Percentiles rank a stretch among this genome's conserved stretches.
phyloP scores from a whole-genome alignment of 441 rosid genomes.

The Corymbia calophylla region DNA sequence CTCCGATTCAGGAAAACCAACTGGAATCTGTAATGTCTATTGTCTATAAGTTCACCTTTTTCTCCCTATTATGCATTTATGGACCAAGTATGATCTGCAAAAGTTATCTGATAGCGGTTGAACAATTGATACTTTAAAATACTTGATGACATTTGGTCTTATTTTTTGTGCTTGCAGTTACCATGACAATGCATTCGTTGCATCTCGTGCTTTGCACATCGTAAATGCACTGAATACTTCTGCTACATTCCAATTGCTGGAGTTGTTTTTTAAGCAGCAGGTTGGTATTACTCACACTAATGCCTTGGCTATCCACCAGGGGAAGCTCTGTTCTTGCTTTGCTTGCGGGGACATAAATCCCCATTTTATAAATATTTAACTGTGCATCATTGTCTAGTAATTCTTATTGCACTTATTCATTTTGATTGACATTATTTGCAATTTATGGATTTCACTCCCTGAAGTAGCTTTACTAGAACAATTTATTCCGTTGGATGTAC shows the following conservation, averaged over 20 bases:
- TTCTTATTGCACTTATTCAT: not conserved
- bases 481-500: not conserved
- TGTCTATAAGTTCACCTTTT: not conserved
- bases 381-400: not conserved
- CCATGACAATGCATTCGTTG: slow-evolving; percentile 73
- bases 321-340: not conserved
- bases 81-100: not conserved
- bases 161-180: slow-evolving; percentile 36
- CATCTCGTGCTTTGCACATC: slow-evolving; percentile 75
- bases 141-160: not conserved
- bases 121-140: not conserved
- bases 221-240: slow-evolving; percentile 38
- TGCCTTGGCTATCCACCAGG: not conserved
- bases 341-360: not conserved
- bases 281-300: slow-evolving; percentile 17
- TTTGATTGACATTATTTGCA: not conserved
- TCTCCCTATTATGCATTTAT: not conserved
- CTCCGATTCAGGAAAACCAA: not conserved
- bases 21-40: not conserved
- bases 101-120: not conserved
- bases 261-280: slow-evolving; percentile 64
- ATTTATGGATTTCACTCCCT: not conserved
- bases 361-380: not conserved
- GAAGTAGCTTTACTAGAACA: not conserved
- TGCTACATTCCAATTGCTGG: slow-evolving; percentile 56